Evolutionary conservation across 108 stramenopile species (phyloP), one percentile per base, ranked within the genome.

Genomic region (Pseudonitzschia pungens): DNA sequence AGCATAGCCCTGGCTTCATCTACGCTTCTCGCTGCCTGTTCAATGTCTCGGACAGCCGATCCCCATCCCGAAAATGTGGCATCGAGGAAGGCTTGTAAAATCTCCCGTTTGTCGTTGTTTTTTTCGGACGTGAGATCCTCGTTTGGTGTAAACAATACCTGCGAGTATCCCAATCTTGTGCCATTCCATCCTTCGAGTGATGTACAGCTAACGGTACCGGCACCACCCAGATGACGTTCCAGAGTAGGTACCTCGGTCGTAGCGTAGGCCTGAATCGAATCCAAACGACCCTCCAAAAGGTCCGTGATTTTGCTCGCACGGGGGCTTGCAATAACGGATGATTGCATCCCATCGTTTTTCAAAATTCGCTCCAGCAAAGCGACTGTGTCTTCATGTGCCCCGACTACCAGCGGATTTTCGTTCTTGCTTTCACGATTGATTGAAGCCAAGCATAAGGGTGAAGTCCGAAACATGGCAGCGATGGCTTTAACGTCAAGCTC

Each of bases 241-340:
- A 84, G 65, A 10, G 83, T 77, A 16, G 83, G 76, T 3, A 81
- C 72, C 65, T 84, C 83, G 27, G 83, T 84, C 10, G 83, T 84
- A 16, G 73, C 57, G 45, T 84, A 84, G 18, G 79, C 79, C 64
- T 84, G 83, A 27, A 81, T 77, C 21, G 68, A 66, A 5, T 67
- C 63, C 31, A 81, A 55, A n/a, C 51, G 53, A 45, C 77, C 80
- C 43, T 68, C 33, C 31, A 84, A 48, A 24, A 83, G 58, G 69
- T 84, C 80, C 18, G 81, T 76, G 64, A 73, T 77, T 73, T 84
- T 84, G 24, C 60, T 78, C 0, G 80, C 80, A 18, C 83, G 72
- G 18, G 80, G 83, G 70, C 66, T 73, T 1, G 83, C 79, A 58
- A 84, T 40, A 7, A 84, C 80, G 15, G 14, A 36, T 41, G 32